Conservation (phyloP, 768 basidiomycete genomes). For the Boletus reticulatus region DNA sequence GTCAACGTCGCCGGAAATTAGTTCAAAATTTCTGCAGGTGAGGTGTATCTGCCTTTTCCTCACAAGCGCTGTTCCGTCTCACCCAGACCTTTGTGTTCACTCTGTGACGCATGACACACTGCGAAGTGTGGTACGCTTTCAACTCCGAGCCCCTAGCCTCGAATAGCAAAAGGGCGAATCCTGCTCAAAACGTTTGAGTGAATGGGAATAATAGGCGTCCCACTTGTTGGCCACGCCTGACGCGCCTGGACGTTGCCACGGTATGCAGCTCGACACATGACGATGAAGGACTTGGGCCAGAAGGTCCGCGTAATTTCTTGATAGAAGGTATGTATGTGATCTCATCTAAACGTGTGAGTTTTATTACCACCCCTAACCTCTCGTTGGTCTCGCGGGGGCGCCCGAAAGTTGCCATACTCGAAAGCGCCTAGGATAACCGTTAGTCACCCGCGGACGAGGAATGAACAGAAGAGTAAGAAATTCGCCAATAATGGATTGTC, state of each 20-base stretch:
- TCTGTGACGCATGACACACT: not conserved
- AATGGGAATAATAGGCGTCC: constrained; percentile 4
- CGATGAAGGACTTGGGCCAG: not conserved
- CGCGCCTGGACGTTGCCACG: constrained; percentile 2
- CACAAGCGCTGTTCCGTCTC: constrained; percentile 4
- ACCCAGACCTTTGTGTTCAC: constrained; percentile 4
- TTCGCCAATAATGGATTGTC: constrained; percentile 4
- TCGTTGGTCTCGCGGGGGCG: constrained; percentile 61
- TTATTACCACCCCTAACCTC: constrained; percentile 69
- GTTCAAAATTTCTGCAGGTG: constrained; percentile 5
- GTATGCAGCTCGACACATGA: constrained; percentile 2
- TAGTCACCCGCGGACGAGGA: constrained; percentile 1
- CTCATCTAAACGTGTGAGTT: constrained; percentile 64
- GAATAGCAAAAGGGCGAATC: constrained; percentile 21
- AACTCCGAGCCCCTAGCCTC: not conserved
- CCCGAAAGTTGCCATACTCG: constrained; percentile 57
- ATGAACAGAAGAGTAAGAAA: not conserved
- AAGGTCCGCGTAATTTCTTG: constrained; percentile 1
- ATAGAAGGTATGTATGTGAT: constrained; percentile 9
- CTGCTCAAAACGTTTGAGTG: constrained; percentile 20
- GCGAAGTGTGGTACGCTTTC: not conserved
- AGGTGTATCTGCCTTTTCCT: constrained; percentile 16
- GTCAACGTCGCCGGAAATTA: constrained; percentile 10
- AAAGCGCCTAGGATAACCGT: constrained; percentile 31
- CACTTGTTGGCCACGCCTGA: constrained; percentile 6